Percentiles rank a stretch among this genome's conserved stretches.
phyloP scores from a whole-genome alignment of 805 yeast genomes.

The Metschnikowia drakensbergensis region DNA sequence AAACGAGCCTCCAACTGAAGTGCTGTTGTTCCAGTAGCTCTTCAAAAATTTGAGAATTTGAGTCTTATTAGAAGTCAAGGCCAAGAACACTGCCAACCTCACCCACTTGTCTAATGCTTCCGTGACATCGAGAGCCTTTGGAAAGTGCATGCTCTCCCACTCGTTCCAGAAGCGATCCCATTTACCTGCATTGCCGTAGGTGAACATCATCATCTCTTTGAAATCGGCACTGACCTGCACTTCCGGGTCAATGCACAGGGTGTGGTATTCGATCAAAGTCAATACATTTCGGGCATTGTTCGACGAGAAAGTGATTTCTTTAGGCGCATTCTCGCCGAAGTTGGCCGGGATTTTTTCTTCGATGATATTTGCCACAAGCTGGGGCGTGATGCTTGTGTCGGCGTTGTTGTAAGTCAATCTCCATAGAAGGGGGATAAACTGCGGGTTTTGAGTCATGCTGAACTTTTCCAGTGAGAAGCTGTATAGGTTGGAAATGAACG shows the following conservation, averaged over 20 bases:
- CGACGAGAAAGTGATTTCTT: constrained; percentile 19
- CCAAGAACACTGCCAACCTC: constrained; percentile 31
- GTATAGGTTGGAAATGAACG: constrained; percentile 25
- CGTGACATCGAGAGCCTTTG: constrained; percentile 2
- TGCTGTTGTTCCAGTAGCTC: constrained; percentile 27
- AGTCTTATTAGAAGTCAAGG: constrained; percentile 23
- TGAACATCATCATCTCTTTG: constrained; percentile 32
- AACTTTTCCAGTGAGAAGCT: constrained; percentile 25
- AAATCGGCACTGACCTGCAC: constrained; percentile 19
- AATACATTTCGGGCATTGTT: constrained; percentile 30
- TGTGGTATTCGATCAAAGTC: constrained; percentile 24
- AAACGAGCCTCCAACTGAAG: constrained; percentile 24
- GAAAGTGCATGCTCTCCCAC: constrained; percentile 27
- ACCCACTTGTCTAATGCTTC: constrained; percentile 26
- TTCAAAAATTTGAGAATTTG: constrained; percentile 28
- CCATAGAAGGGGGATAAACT: constrained; percentile 35
- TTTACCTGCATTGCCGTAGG: constrained; percentile 37
- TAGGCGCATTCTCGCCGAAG: constrained; percentile 5
- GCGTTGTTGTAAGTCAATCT: constrained; percentile 24
- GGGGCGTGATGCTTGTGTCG: constrained; percentile 20
- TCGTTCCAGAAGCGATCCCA: constrained; percentile 39
- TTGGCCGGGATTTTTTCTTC: constrained; percentile 10
- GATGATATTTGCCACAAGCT: constrained; percentile 22
- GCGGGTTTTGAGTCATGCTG: constrained; percentile 23
- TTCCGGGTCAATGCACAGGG: constrained; percentile 9